These are phyloP conservation scores for Acidomyces sp. DNA, from an alignment of 495 filamentous ascomycete species.

Conservation along the genomic window DNA sequence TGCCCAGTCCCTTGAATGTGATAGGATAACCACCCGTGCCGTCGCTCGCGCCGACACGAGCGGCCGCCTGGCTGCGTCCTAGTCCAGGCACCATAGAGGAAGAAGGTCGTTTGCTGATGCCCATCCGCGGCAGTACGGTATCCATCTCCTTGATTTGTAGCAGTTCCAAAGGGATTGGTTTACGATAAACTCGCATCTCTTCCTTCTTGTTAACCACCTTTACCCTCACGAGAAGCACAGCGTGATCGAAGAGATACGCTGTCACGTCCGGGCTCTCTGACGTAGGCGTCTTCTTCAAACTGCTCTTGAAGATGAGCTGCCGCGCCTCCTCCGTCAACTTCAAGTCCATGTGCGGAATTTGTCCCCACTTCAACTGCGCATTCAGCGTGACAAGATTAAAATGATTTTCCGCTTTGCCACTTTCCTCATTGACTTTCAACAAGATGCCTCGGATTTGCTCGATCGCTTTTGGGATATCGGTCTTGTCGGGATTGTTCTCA, in stretches of 20 bases:
- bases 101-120: slow-evolving; percentile 73
- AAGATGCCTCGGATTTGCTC: slow-evolving; percentile 74
- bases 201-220: slow-evolving; percentile 88
- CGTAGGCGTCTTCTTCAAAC: slow-evolving; percentile 79
- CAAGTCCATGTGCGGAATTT: slow-evolving; percentile 79
- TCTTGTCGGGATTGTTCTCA: slow-evolving; percentile 73
- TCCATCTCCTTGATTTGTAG: slow-evolving; percentile 95
- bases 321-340: slow-evolving; percentile 90
- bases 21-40: slow-evolving; percentile 67
- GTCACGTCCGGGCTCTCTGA: slow-evolving; percentile 73
- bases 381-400: slow-evolving; percentile 91
- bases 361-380: slow-evolving; percentile 72
- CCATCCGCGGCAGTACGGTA: slow-evolving; percentile 69
- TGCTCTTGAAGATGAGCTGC: slow-evolving; percentile 83
- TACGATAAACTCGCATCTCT: slow-evolving; percentile 85
- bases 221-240: slow-evolving; percentile 70
- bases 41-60: slow-evolving; percentile 16
- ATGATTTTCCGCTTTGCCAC: slow-evolving; percentile 93
- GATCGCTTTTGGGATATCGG: slow-evolving; percentile 82
- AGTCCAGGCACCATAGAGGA: slow-evolving; percentile 68
- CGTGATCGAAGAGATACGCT: slow-evolving; percentile 92
- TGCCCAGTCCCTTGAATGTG: slow-evolving; percentile 96
- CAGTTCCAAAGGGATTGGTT: slow-evolving; percentile 89
- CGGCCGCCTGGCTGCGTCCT: slow-evolving; percentile 21
- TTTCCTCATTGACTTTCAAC: slow-evolving; percentile 80